Percentiles rank a stretch among this genome's conserved stretches.
Evolutionary conservation across 345 rosid species (phyloP).

Genomic region (Salix brachista): DNA sequence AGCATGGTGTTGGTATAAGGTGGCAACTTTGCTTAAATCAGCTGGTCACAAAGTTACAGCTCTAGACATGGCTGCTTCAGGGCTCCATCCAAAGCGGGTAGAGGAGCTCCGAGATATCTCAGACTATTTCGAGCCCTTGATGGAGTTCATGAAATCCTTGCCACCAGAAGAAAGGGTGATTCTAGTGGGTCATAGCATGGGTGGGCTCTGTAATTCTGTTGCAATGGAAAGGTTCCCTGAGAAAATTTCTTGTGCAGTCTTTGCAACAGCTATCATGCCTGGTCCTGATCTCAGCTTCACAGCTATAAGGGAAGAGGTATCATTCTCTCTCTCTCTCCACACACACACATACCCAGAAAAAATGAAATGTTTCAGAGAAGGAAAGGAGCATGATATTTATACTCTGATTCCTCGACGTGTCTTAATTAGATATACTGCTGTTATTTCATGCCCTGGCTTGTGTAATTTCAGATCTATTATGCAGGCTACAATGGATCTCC

Average conservation of each 20-base stretch:
- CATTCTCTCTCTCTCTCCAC: not conserved
- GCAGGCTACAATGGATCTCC: not conserved
- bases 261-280: conserved; percentile 32
- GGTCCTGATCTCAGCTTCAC: conserved; percentile 27
- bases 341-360: not conserved
- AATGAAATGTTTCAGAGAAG: not conserved
- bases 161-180: conserved; percentile 33
- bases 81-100: conserved; percentile 23
- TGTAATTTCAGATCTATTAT: not conserved
- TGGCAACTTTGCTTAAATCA: conserved; percentile 15
- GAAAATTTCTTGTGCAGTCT: conserved; percentile 31
- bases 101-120: conserved; percentile 19
- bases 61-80: conserved; percentile 33
- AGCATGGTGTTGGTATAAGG: conserved; percentile 43
- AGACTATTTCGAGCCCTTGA: conserved; percentile 34
- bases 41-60: conserved; percentile 29
- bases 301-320: conserved; percentile 35
- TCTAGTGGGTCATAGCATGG: conserved; percentile 41
- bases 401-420: not conserved
- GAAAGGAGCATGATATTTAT: not conserved
- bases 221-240: conserved; percentile 46
- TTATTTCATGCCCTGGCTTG: not conserved
- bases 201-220: conserved; percentile 28
- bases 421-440: not conserved
- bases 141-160: conserved; percentile 28